Evolutionary conservation across 768 basidiomycete species (phyloP), one percentile per base, ranked within the genome.

Genomic region (Fistulinella prunicolor): DNA sequence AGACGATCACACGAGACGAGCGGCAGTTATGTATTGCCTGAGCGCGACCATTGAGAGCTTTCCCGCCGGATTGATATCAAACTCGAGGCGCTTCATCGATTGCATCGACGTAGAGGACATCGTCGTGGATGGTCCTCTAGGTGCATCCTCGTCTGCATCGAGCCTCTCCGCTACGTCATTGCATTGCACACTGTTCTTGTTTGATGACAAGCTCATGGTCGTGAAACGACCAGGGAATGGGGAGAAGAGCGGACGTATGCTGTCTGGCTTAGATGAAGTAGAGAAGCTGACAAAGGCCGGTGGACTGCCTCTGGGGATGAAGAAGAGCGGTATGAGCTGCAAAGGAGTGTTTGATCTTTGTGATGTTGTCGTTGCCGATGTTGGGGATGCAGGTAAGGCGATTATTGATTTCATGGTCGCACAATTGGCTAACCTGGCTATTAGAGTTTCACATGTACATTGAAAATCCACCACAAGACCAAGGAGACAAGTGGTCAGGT

Each of bases 101-200:
- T 91, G 86, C 49, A 85, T 98, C 56, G 96, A 98, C 62, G 90
- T 94, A 6, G 91, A 94, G 60, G 96, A 98, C 60, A 65, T 81
- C 28, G 61, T 83, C 34, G 66, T 75, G 21, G 85, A 86, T 45
- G 65, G 73, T 3, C 57, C 59, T 4, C 46, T 53, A 1, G 70
- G 71, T 22, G 55, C 73, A 22, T 76, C 80, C 42, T 75, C 77
- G 16, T 67, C 64, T 9, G 59, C 75, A 28, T 69, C 73, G 12
- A 73, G 71, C 44, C 58, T 68, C 7, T 68, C 73, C 2, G 59
- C 68, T 1, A 76, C 70, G 2, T 72, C 78, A 1, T 76, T 95
- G 16, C 86, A 91, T 60, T 94, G 89, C 66, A 90, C 89, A 3
- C 71, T 99, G 23, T 89, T 98, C 65, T 75, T 99, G 38, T 98